These are phyloP conservation scores for Hygrocybe punicea DNA, from an alignment of 768 basidiomycete genomes.

Conservation along the genomic window DNA sequence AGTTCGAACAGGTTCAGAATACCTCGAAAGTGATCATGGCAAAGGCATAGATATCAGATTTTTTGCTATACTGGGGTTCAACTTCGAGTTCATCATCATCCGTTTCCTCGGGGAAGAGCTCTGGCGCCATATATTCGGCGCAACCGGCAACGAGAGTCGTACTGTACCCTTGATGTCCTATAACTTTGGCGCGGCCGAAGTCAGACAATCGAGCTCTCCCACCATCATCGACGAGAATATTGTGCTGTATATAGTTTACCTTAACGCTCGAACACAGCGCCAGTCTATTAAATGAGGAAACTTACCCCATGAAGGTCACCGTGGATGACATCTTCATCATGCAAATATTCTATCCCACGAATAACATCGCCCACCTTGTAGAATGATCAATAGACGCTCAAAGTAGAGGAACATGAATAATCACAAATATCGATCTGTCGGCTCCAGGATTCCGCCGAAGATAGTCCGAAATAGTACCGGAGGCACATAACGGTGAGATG, in stretches of 20 bases:
- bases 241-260: background rate
- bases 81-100: conserved; percentile 19
- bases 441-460: background rate
- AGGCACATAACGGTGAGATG: conserved; percentile 1
- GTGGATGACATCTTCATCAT: background rate
- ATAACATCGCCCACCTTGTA: conserved; percentile 1
- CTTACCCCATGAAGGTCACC: conserved; percentile 3
- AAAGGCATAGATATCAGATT: conserved; percentile 21
- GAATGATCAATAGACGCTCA: background rate
- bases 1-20: background rate
- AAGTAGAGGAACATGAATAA: background rate
- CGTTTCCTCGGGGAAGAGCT: conserved; percentile 7
- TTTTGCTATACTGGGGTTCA: conserved; percentile 26
- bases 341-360: conserved; percentile 1
- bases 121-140: conserved; percentile 28
- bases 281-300: background rate
- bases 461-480: conserved; percentile 1
- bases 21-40: background rate
- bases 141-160: conserved; percentile 14
- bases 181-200: conserved; percentile 1
- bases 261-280: background rate
- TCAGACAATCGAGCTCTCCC: conserved; percentile 3
- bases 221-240: conserved; percentile 6
- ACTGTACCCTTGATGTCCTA: background rate
- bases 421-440: background rate